phyloP scores from a whole-genome alignment of 768 basidiomycete genomes.

The Rhodotorula sphaerocarpa region DNA sequence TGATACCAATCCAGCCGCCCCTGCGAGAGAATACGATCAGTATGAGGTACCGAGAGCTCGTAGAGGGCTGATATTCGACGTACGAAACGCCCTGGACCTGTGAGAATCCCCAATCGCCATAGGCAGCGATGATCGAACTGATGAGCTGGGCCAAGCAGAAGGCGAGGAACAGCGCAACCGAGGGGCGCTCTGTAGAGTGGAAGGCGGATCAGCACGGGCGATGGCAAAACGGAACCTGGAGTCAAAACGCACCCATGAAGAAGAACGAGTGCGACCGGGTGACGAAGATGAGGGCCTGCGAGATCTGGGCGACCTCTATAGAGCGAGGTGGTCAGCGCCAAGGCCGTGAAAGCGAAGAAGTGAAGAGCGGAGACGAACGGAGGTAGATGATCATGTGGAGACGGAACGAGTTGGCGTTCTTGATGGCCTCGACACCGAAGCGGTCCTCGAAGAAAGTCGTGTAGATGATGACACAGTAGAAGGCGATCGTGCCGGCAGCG shows the following conservation, averaged over 20 bases:
- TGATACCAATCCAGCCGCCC: slow-evolving; percentile 92
- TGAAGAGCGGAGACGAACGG: slow-evolving; percentile 46
- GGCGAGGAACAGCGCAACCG: slow-evolving; percentile 74
- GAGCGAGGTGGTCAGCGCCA: no score
- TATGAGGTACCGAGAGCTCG: no score
- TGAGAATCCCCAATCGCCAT: slow-evolving; percentile 91
- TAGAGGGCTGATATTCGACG: no score
- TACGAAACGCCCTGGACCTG: no score
- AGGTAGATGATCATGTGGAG: slow-evolving; percentile 76
- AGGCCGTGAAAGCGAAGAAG: background rate
- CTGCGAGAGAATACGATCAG: no score
- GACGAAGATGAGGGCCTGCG: slow-evolving; percentile 67
- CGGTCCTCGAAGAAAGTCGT: slow-evolving; percentile 46
- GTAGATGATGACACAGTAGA: slow-evolving; percentile 60
- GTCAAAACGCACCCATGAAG: slow-evolving; percentile 97
- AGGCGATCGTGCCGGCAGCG: slow-evolving; percentile 61
- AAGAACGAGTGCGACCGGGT: slow-evolving; percentile 57
- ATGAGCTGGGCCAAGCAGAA: slow-evolving; percentile 91
- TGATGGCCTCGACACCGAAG: slow-evolving; percentile 61
- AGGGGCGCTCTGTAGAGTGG: slow-evolving; percentile 90
- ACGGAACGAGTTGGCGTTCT: slow-evolving; percentile 38
- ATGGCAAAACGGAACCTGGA: slow-evolving; percentile 55
- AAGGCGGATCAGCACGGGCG: no score
- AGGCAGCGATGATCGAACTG: slow-evolving; percentile 90
- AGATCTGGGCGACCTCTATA: slow-evolving; percentile 91